Evolutionary conservation across 2,329 filamentous ascomycete genomes (phyloP).

Genomic region (Aspergillus spinulosporus): DNA sequence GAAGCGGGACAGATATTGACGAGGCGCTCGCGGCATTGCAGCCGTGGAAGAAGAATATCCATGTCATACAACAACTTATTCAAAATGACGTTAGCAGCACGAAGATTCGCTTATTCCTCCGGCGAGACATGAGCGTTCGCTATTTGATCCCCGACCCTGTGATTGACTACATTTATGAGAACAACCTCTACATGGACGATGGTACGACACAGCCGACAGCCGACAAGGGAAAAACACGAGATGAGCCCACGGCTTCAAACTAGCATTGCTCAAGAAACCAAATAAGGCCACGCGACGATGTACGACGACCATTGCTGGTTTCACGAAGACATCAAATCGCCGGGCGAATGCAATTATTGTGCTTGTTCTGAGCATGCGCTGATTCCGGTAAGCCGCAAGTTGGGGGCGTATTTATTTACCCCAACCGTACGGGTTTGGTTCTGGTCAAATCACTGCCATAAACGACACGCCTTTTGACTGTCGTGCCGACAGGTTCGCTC

Average conservation of each 20-base stretch:
- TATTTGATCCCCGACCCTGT: slow-evolving; percentile 74
- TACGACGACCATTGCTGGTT: background rate
- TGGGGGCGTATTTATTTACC: no score
- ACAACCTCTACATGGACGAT: slow-evolving; percentile 64
- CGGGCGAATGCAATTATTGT: background rate
- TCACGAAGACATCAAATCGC: no score
- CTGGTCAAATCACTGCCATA: no score
- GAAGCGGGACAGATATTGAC: slow-evolving; percentile 83
- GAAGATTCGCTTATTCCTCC: slow-evolving; percentile 77
- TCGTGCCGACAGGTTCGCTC: no score
- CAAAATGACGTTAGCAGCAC: slow-evolving; percentile 81
- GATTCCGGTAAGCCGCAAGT: background rate
- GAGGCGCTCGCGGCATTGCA: slow-evolving; percentile 80
- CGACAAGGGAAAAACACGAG: slow-evolving; percentile 39
- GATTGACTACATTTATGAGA: slow-evolving; percentile 70
- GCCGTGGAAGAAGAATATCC: slow-evolving; percentile 80
- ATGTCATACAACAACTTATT: slow-evolving; percentile 85
- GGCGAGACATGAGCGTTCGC: slow-evolving; percentile 77
- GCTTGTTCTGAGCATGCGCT: background rate
- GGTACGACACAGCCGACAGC: slow-evolving; percentile 25
- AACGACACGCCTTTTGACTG: no score
- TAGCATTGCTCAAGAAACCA: slow-evolving; percentile 19
- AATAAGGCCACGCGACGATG: background rate
- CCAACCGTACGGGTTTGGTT: no score
- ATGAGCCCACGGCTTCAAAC: slow-evolving; percentile 27